These are phyloP conservation scores for Yamadazyma sp. DNA, from an alignment of 1,139 yeast species.

Conservation along the genomic window DNA sequence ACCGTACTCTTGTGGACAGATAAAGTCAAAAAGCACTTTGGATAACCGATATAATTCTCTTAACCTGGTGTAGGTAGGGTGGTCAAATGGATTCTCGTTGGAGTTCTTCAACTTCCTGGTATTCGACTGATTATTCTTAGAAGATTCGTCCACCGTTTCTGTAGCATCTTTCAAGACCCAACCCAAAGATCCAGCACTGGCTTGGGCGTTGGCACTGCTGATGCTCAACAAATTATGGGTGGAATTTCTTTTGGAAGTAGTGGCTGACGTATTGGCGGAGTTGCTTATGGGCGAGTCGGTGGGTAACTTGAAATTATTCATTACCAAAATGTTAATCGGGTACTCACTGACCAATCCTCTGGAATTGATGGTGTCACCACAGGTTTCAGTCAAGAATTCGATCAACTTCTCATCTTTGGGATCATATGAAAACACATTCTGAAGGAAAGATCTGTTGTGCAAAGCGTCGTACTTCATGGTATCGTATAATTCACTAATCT, in stretches of 20 bases:
- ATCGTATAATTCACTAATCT: constrained; percentile 93
- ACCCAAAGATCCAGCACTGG: constrained; percentile 68
- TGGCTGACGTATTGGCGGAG: constrained; percentile 9
- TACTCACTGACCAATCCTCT: constrained; percentile 70
- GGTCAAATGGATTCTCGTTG: constrained; percentile 68
- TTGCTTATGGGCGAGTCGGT: constrained; percentile 18
- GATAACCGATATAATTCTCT: constrained; percentile 88
- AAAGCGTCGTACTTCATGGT: constrained; percentile 98
- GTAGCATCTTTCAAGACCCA: constrained; percentile 66
- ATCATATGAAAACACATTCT: constrained; percentile 77
- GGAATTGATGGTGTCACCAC: constrained; percentile 58
- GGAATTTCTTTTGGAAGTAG: constrained; percentile 20
- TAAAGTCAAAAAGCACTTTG: constrained; percentile 92
- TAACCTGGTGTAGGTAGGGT: constrained; percentile 73
- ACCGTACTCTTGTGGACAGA: constrained; percentile 98
- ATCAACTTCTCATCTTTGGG: constrained; percentile 50
- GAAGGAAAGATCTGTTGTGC: constrained; percentile 88
- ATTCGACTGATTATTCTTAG: constrained; percentile 24
- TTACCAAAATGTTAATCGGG: constrained; percentile 77
- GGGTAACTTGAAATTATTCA: constrained; percentile 70
- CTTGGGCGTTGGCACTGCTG: constrained; percentile 27
- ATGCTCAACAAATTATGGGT: constrained; percentile 29
- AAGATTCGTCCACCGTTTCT: constrained; percentile 22
- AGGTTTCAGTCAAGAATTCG: constrained; percentile 31
- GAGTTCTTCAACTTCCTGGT: constrained; percentile 16